Evolutionary conservation across 2,329 filamentous ascomycete species (phyloP), one percentile per base, ranked within the genome.

Genomic region (Ophiosphaerella korrae): DNA sequence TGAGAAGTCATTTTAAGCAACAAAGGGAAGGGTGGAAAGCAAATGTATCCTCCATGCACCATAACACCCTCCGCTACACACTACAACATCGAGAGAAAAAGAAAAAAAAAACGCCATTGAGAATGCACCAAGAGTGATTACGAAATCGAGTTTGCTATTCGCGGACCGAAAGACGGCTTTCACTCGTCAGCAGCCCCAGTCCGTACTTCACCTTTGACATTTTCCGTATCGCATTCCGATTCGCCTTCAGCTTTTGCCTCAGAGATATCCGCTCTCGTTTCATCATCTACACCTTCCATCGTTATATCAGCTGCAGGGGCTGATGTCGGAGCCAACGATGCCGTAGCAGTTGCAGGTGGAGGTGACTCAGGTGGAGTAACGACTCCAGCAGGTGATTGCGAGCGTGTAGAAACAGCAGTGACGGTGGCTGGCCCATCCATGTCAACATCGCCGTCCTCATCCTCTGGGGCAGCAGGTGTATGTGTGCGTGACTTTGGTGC

Each of bases 361-460:
- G 71, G 70, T 7, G 71, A 73, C 29, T 72, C 68, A n/a, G 71
- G 71, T 7, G 71, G 71, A 3, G 71, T 72, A 9, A 71, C 67
- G 13, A 70, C 67, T 7, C 62, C 67, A 23, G 64, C 58, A 16
- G 70, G 68, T 6, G 71, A 71, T 21, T 65, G 55, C 32, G 68
- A 66, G 13, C 57, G 55, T 13, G 65, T 61, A 8, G 51, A 53
- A 29, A 42, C 43, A 26, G 59, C 42, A 14, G 62, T 42, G 23
- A 55, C 47, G 9, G 60, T 37, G 2, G 52, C 57, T 12, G 66
- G 40, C 24, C 68, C 68, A 8, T 68, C 70, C 70, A 73, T 73
- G 1, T 72, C 67, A 21, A 73, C 60, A 46, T 74, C 71, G n/a
- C 64, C 70, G 34, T 74, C 70, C 12, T 70, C 66, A 13, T 68